These are phyloP conservation scores for Apiospora pterosperma DNA, from an alignment of 2,329 filamentous ascomycete species.

Conservation along the genomic window DNA sequence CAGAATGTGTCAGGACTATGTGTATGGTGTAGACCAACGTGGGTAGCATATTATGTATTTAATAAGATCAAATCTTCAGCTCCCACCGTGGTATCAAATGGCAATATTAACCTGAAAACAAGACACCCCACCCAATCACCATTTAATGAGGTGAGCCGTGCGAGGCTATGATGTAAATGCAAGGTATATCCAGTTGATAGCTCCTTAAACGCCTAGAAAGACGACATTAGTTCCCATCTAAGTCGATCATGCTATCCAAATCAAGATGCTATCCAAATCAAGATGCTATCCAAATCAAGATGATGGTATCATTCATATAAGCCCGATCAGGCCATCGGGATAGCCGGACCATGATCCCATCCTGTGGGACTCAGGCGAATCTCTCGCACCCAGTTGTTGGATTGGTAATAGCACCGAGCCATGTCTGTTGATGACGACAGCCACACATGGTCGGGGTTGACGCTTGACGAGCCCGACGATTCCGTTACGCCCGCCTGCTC, in stretches of 20 bases:
- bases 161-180: slow-evolving; percentile 1
- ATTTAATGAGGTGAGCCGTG: neutral
- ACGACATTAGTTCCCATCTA: slow-evolving; percentile 2
- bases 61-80: neutral
- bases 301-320: neutral
- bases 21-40: neutral
- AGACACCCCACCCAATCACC: neutral
- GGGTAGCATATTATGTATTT: neutral
- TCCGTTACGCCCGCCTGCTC: slow-evolving; percentile 10
- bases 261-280: neutral
- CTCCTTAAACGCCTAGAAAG: neutral
- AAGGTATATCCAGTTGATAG: slow-evolving; percentile 1
- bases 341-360: slow-evolving; percentile 14
- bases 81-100: neutral
- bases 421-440: slow-evolving; percentile 13
- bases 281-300: neutral
- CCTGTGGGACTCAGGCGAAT: slow-evolving; percentile 11
- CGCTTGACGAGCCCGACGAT: neutral
- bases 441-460: neutral
- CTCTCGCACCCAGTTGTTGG: slow-evolving; percentile 10
- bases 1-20: neutral
- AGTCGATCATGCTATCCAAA: slow-evolving; percentile 1
- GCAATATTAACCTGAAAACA: neutral
- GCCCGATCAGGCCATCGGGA: slow-evolving; percentile 10
- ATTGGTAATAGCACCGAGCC: slow-evolving; percentile 18